phyloP scores from a whole-genome alignment of 2,329 filamentous ascomycete species.

The Talaromyces verruculosus region DNA sequence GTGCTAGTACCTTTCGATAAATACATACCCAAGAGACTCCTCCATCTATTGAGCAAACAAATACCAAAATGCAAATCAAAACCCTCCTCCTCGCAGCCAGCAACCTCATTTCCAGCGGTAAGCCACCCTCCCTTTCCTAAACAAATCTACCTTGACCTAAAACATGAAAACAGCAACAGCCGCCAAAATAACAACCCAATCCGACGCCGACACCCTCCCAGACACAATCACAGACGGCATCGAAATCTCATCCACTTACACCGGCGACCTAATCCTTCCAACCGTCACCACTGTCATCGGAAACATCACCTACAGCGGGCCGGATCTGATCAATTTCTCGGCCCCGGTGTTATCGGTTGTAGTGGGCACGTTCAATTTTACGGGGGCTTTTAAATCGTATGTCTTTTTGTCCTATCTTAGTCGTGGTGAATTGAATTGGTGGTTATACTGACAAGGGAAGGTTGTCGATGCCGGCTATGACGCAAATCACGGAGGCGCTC shows the following conservation, averaged over 20 bases:
- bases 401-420: neutral
- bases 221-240: neutral
- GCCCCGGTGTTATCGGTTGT: neutral
- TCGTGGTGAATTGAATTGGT: neutral
- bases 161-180: neutral
- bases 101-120: neutral
- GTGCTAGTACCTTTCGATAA: neutral
- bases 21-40: neutral
- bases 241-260: slow-evolving; percentile 3
- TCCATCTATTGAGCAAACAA: neutral
- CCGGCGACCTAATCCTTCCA: slow-evolving; percentile 2
- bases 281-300: neutral
- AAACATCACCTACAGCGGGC: neutral
- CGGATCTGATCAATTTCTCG: neutral
- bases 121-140: neutral
- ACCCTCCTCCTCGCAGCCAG: neutral
- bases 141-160: neutral
- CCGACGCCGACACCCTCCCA: neutral
- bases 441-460: neutral
- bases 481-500: slow-evolving; percentile 1
- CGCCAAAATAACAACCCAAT: neutral
- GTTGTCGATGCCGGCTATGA: neutral
- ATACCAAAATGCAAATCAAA: neutral
- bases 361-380: slow-evolving; percentile 5
- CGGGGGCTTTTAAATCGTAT: neutral